Evolutionary conservation across 495 filamentous ascomycete species (phyloP).

Genomic region (Cryomyces minteri): DNA sequence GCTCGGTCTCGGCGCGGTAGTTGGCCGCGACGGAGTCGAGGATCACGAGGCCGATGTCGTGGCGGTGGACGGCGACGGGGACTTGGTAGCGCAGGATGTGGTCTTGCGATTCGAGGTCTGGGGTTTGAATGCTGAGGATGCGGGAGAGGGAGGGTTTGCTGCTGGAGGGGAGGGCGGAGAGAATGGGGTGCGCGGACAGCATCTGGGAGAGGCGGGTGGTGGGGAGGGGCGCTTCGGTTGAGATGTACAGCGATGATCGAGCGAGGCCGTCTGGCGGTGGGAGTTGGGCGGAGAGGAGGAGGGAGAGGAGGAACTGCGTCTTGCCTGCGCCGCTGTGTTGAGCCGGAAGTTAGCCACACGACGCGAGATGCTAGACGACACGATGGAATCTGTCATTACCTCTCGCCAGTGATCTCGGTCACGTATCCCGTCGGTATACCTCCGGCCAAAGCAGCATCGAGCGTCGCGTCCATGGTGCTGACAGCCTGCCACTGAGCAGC

Average conservation of each 20-base stretch:
- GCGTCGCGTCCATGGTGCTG: slow-evolving; percentile 55
- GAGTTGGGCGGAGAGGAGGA: slow-evolving; percentile 70
- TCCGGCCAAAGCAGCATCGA: slow-evolving; percentile 64
- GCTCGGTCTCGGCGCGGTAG: slow-evolving; percentile 67
- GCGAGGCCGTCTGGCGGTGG: slow-evolving; percentile 50
- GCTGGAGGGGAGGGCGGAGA: slow-evolving; percentile 25
- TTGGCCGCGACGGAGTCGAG: slow-evolving; percentile 89
- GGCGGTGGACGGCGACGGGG: slow-evolving; percentile 58
- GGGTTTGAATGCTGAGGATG: slow-evolving; percentile 65
- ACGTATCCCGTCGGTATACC: slow-evolving; percentile 73
- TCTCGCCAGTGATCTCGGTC: slow-evolving; percentile 86
- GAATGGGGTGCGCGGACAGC: slow-evolving; percentile 42
- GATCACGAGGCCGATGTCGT: slow-evolving; percentile 61
- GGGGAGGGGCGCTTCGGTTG: slow-evolving; percentile 74
- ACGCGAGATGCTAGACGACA: neutral
- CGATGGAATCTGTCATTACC: slow-evolving; percentile 22
- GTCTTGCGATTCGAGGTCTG: slow-evolving; percentile 89
- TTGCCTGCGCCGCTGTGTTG: slow-evolving; percentile 65
- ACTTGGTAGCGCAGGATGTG: slow-evolving; percentile 81
- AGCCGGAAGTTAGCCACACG: neutral
- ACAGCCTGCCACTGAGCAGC: slow-evolving; percentile 36
- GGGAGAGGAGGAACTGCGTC: slow-evolving; percentile 76
- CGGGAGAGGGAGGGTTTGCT: slow-evolving; percentile 43
- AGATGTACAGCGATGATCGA: slow-evolving; percentile 68
- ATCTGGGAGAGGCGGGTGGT: slow-evolving; percentile 69